Evolutionary conservation across 2,329 filamentous ascomycete species (phyloP).

Genomic region (Penicillium sp.): DNA sequence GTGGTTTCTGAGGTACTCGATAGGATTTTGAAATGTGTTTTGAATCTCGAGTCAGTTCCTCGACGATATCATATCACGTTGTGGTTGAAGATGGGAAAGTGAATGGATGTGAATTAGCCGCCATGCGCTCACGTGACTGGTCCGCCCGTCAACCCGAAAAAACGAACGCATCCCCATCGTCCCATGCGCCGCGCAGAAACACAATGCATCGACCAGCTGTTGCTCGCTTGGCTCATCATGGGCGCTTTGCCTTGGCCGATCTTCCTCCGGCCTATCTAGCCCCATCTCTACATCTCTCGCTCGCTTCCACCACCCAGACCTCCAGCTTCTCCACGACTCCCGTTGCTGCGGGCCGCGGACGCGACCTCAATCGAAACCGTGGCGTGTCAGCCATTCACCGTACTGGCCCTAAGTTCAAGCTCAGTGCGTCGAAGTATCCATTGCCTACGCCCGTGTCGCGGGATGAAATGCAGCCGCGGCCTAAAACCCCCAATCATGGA

Average conservation of each 20-base stretch:
- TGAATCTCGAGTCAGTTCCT: too few species aligned
- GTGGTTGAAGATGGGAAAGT: background rate
- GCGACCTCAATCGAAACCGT: slow-evolving; percentile 72
- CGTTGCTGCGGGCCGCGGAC: slow-evolving; percentile 44
- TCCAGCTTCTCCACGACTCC: slow-evolving; percentile 53
- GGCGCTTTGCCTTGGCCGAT: slow-evolving; percentile 32
- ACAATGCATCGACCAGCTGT: slow-evolving; percentile 37
- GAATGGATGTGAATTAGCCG: slow-evolving; percentile 5
- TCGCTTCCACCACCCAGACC: slow-evolving; percentile 30
- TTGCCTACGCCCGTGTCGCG: slow-evolving; percentile 66
- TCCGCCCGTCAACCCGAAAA: slow-evolving; percentile 22
- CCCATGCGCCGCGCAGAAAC: slow-evolving; percentile 17
- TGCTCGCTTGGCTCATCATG: slow-evolving; percentile 31
- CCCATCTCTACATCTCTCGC: slow-evolving; percentile 37
- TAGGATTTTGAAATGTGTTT: too few species aligned
- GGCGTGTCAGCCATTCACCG: slow-evolving; percentile 76
- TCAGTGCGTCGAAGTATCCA: slow-evolving; percentile 65
- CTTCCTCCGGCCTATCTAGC: slow-evolving; percentile 43
- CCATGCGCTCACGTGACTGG: slow-evolving; percentile 23
- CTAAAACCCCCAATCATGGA: slow-evolving; percentile 69
- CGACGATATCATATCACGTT: too few species aligned
- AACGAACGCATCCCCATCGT: slow-evolving; percentile 15
- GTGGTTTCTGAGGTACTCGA: too few species aligned
- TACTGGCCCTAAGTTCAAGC: slow-evolving; percentile 66
- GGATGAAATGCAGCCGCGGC: slow-evolving; percentile 43